Evolutionary conservation across 148 eudicot genomes (phyloP).

Genomic region (Fagopyrum esculentum): DNA sequence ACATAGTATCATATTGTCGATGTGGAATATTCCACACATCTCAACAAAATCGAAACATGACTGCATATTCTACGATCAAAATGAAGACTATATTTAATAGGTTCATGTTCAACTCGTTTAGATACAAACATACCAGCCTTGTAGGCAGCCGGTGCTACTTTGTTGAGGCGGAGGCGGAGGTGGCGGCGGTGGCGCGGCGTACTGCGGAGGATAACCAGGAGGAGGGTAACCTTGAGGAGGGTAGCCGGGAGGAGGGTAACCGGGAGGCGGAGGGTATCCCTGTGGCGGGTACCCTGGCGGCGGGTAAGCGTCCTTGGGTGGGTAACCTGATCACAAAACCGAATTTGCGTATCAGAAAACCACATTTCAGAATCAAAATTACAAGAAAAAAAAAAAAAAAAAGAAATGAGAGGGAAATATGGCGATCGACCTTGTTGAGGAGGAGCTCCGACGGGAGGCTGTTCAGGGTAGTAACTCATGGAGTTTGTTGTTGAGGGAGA

Average conservation of each 20-base stretch:
- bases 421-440: not conserved
- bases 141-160: not conserved
- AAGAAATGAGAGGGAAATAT: not conserved
- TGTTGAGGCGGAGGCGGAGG: not conserved
- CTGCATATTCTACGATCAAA: too few relatives aligned
- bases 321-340: not conserved
- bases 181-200: not conserved
- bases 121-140: not conserved
- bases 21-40: too few relatives aligned
- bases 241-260: not conserved
- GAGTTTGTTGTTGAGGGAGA: not conserved
- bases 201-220: slow-evolving; percentile 3
- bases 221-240: slow-evolving; percentile 7
- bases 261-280: not conserved
- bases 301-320: not conserved
- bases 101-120: too few relatives aligned
- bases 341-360: not conserved
- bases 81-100: too few relatives aligned
- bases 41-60: too few relatives aligned
- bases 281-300: not conserved
- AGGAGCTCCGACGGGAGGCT: slow-evolving; percentile 4
- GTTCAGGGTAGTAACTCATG: slow-evolving; percentile 7
- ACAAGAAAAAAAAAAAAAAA: not conserved
- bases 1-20: too few relatives aligned
- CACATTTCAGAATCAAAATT: not conserved